A percentile compares a stretch with the other conserved stretches of the same genome.
These are phyloP conservation scores for Jimgerdemannia flammicorona DNA, from an alignment of 192 early-diverging fungal genomes.

Conservation along the genomic window DNA sequence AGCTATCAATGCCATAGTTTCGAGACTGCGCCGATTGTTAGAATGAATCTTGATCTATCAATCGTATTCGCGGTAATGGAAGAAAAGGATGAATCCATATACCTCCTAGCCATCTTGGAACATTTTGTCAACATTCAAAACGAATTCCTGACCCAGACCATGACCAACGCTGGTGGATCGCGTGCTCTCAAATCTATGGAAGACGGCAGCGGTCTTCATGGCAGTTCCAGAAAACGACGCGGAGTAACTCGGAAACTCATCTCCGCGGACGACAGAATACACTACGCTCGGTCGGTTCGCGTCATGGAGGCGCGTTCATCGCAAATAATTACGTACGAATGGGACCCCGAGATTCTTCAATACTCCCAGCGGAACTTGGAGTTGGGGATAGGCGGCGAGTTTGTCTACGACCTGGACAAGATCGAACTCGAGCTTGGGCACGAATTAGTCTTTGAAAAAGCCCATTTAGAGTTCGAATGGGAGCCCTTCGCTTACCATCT, in stretches of 20 bases:
- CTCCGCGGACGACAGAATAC: neutral
- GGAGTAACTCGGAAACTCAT: too few species aligned
- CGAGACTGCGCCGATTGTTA: neutral
- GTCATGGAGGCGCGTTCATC: neutral
- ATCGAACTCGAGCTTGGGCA: constrained; percentile 11
- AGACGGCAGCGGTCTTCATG: too few species aligned
- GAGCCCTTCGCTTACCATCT: constrained; percentile 15
- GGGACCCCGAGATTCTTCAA: constrained; percentile 8
- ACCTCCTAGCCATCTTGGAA: constrained; percentile 8
- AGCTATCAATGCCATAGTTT: constrained; percentile 17
- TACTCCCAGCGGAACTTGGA: constrained; percentile 12
- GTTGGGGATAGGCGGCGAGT: constrained; percentile 8
- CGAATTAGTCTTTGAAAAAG: constrained; percentile 3
- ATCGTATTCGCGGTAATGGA: constrained; percentile 7
- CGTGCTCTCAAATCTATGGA: too few species aligned
- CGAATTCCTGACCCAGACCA: constrained; percentile 7
- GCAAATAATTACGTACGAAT: constrained; percentile 15
- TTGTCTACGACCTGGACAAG: constrained; percentile 14
- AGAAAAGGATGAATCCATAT: constrained; percentile 4
- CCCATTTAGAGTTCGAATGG: neutral
- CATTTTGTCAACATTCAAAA: constrained; percentile 16
- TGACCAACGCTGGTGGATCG: neutral
- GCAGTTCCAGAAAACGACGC: too few species aligned
- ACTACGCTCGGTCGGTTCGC: constrained; percentile 3
- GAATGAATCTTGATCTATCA: neutral